phyloP scores from a whole-genome alignment of 257 asterid species.

The Fraxinus quadrangulata region DNA sequence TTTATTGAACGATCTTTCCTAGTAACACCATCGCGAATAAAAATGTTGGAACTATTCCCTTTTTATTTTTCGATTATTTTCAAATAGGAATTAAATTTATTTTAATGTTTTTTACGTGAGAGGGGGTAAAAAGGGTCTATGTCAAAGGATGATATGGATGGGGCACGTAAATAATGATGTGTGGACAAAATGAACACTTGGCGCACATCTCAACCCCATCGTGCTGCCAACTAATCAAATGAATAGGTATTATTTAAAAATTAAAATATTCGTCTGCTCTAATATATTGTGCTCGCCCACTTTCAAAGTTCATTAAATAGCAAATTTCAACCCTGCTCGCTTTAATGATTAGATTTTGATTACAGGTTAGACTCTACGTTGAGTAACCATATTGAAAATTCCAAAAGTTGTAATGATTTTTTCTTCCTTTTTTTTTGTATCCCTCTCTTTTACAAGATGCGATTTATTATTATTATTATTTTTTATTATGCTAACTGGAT shows the following conservation, averaged over 20 bases:
- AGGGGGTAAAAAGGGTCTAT: no score
- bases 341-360: conserved; percentile 10
- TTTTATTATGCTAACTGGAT: conserved; percentile 22
- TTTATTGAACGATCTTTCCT: no score
- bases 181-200: no score
- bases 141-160: no score
- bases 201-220: conserved; percentile 25
- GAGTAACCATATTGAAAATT: background rate
- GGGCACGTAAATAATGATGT: no score
- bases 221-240: conserved; percentile 28
- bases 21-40: no score
- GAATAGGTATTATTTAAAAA: background rate
- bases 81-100: no score
- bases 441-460: background rate
- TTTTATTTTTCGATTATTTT: no score
- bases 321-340: conserved; percentile 3
- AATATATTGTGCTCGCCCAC: conserved; percentile 3
- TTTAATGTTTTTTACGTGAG: no score
- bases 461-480: background rate
- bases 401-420: background rate
- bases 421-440: background rate
- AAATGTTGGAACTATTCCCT: no score
- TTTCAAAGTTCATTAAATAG: background rate
- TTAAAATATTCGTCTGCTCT: background rate
- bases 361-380: conserved; percentile 18